Evolutionary conservation across 345 rosid genomes (phyloP), one percentile per base, ranked within the genome.

Genomic region (Melaleuca alternifolia): DNA sequence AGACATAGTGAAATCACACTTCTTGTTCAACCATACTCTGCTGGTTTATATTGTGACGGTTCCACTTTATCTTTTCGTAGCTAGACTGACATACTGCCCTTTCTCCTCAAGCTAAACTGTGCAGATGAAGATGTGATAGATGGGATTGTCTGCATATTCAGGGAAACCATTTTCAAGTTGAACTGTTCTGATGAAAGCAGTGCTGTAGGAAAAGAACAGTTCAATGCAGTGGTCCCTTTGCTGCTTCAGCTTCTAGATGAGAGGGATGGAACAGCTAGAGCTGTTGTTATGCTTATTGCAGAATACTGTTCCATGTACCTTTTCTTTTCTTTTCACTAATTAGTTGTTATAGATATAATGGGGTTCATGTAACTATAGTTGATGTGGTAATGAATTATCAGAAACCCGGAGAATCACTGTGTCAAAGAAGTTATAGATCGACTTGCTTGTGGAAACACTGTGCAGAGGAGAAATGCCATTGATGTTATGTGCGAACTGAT

Each of bases 161-260:
- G 92, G 91, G 91, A 89, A 84, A 88, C 90, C 86, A 91, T 95
- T 85, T 93, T 93, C 86, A 93, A 87, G 90, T 91, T 87, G 88
- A 93, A 91, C 85, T 83, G 87, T 90, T 90, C 89, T 79, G 90
- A 96, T 51, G 92, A 86, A 88, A 88, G 90, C 91, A 79, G 89
- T 87, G 88, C 86, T 77, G 71, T 88, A 77, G 93, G 91, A 61
- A 90, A 91, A 51, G 90, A 92, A 86, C 92, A 92, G 90, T 90
- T 93, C 92, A 94, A 90, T 88, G 84, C 90, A 44, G 89, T 94
- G 87, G 86, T 94, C 85, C 93, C 95, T 44, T 56, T 89, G 48
- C 89, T 97, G 90, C 95, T 97, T 86, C 91, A 93, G 84, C 94
- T 97, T 91, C 94, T 97, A 83, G 98, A 97, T 86, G 96, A 95